Evolutionary conservation across 2,329 filamentous ascomycete species (phyloP), one percentile per base, ranked within the genome.

Genomic region (Cladosporium sp.): DNA sequence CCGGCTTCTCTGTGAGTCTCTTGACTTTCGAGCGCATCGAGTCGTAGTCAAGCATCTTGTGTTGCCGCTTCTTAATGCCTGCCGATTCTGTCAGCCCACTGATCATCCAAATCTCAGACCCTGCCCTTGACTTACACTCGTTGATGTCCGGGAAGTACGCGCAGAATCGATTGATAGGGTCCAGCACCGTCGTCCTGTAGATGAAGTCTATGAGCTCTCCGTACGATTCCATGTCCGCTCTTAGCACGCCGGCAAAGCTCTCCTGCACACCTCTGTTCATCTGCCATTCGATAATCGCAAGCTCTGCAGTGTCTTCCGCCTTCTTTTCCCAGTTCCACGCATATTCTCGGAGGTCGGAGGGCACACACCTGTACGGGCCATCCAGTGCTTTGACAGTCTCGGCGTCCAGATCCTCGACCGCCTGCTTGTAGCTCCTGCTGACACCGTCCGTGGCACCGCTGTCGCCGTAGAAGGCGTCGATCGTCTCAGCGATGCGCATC

Each of bases 61-160:
- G 88, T 66, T 95, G 87, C 65, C 95, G 89, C 77, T 98, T 98
- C 76, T 97, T 98, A 73, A 98, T 96, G 73, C 83, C 83, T 86
- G 59, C 8, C 22, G 18, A 0, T 6, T 3, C 2, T 18, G 22
- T 51, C 40, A 53, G 41, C 13, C 42, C 22, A 22, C 32, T n/a
- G 5, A 11, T 6, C 3, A 14, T 13, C 19, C 14, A n/a, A 11
- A 11, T 13, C 18, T n/a, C 13, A 22, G 18, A 4, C 9, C 22
- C 19, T 14, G 11, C 16, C 22, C 6, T 9, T 6, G 67, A 50
- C 81, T 52, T 74, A 85, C 92, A 96, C 75, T 96, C 90, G 73
- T 98, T 98, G 68, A 98, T 91, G 70, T 98, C 93, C 33, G 93
- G 92, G 72, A 98, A 98, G 76, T 98, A 98, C 61, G 89, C 89